Base-by-base conservation (phyloP, 345 rosid species). In the Boechera retrofracta region DNA sequence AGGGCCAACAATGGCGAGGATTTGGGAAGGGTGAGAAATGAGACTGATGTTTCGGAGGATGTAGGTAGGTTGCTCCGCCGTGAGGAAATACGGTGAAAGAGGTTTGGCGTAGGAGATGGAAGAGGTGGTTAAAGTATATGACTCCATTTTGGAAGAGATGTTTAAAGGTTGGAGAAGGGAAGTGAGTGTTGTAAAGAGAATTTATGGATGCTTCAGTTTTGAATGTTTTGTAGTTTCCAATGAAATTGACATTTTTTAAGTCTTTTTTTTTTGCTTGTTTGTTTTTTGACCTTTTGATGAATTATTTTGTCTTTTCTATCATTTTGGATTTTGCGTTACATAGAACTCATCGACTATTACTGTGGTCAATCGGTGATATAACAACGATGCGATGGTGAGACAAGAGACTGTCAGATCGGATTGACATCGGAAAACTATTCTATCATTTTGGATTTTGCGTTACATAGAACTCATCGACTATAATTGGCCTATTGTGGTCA, bases 1-100 rank as follows among this genome's bases (percentile, higher is more conserved):
- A 0, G 98, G 99, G 71, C 99, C 99, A 62, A 94, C 98, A 7
- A 94, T 62, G 86, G 99, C 99, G 3, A 94, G 93, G 81, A 94
- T 92, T 77, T 92, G 84, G 47, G 90, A 85, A 6, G 97, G 97
- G 69, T 78, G 76, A 60, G 99, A 92, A 29, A 90, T 84, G 78
- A 94, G 79, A 39, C 85, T 84, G 48, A 94, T 83, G 72, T 89
- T 83, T 2, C 73, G 78, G 85, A 94, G 94, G 79, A 92, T 90
- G 82, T 79, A 81, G 12, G 81, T 66, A 38, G 91, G 90, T 28
- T 87, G 82, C 18, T 79, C 70, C 4, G 71, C 9, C 42, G 80
- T 16, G 26, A 67, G 71, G 69, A 41, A 69, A 76, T 56, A 75
- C 53, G 51, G 65, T 48, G 21, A 81, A 26, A 42, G 81, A 35